These are phyloP conservation scores for Candida ulmi DNA, from an alignment of 805 yeast species.

Conservation along the genomic window DNA sequence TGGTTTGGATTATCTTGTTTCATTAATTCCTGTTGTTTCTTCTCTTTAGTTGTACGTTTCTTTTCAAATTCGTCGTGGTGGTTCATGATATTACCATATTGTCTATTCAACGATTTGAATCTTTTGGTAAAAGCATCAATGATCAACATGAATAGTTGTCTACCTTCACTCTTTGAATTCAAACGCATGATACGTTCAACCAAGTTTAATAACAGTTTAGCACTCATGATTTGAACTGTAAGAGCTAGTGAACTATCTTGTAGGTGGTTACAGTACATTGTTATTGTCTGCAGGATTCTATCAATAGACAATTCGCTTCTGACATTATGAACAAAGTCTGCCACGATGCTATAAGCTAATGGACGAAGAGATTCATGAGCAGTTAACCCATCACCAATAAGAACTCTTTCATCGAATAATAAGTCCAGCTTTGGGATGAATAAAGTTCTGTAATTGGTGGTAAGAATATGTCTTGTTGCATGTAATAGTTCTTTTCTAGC, in stretches of 20 bases:
- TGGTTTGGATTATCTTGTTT: constrained; percentile 25
- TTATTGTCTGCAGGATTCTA: constrained; percentile 85
- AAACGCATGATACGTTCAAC: constrained; percentile 83
- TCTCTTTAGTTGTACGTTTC: constrained; percentile 36
- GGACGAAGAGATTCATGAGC: constrained; percentile 88
- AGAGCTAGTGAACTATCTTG: constrained; percentile 78
- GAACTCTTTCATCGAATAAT: constrained; percentile 77
- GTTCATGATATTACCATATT: constrained; percentile 58
- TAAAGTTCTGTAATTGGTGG: constrained; percentile 77
- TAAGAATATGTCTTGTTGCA: constrained; percentile 90
- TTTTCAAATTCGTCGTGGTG: constrained; percentile 52
- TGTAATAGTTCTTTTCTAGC: constrained; percentile 91
- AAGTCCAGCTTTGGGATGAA: constrained; percentile 84
- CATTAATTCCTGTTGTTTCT: constrained; percentile 30
- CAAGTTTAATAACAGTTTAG: constrained; percentile 78
- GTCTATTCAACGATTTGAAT: constrained; percentile 68
- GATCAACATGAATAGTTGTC: constrained; percentile 76
- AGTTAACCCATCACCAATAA: constrained; percentile 91
- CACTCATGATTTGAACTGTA: constrained; percentile 95
- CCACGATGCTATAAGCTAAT: constrained; percentile 89
- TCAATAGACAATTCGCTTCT: constrained; percentile 74
- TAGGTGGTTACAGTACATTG: constrained; percentile 71
- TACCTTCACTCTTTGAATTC: constrained; percentile 70
- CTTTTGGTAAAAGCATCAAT: constrained; percentile 85
- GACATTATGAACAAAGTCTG: constrained; percentile 91